Evolutionary conservation across 140 eudicot species (phyloP).

Genomic region (Senecio squalidus): DNA sequence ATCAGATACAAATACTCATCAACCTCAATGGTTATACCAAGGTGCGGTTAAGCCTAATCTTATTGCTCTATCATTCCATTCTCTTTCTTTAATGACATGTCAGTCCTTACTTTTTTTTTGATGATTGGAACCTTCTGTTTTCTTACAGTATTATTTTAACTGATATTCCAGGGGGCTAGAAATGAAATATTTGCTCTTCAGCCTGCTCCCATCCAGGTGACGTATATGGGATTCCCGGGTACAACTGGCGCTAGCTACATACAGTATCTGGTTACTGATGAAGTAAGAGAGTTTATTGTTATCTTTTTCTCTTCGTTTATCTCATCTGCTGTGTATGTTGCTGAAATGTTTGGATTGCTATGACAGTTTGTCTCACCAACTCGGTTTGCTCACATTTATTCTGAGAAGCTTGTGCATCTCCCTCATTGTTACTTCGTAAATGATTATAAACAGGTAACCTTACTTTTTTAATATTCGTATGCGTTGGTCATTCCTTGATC

Average conservation of each 20-base stretch:
- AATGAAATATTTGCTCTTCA: constrained; percentile 97
- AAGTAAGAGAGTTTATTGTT: constrained; percentile 33
- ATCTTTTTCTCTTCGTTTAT: not conserved
- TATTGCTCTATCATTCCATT: not conserved
- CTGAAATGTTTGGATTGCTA: constrained; percentile 7
- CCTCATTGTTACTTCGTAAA: constrained; percentile 97
- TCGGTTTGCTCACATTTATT: constrained; percentile 66
- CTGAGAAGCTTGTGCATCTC: constrained; percentile 96
- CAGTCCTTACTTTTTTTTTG: not conserved
- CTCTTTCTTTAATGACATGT: not conserved
- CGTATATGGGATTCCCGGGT: constrained; percentile 98
- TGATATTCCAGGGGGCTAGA: constrained; percentile 75
- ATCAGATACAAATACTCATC: constrained; percentile 82
- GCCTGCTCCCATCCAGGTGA: constrained; percentile 96
- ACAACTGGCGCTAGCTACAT: constrained; percentile 94
- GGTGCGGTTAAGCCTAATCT: constrained; percentile 26
- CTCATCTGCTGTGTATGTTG: not conserved
- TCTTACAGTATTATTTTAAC: not conserved
- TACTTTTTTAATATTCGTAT: not conserved
- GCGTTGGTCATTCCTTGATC: not conserved
- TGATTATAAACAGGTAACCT: constrained; percentile 85
- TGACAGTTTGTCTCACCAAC: constrained; percentile 64
- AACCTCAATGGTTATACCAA: constrained; percentile 96
- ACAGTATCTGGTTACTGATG: constrained; percentile 87
- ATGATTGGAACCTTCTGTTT: not conserved